Evolutionary conservation across 306 rosid genomes (phyloP).

Genomic region (Datisca glomerata): DNA sequence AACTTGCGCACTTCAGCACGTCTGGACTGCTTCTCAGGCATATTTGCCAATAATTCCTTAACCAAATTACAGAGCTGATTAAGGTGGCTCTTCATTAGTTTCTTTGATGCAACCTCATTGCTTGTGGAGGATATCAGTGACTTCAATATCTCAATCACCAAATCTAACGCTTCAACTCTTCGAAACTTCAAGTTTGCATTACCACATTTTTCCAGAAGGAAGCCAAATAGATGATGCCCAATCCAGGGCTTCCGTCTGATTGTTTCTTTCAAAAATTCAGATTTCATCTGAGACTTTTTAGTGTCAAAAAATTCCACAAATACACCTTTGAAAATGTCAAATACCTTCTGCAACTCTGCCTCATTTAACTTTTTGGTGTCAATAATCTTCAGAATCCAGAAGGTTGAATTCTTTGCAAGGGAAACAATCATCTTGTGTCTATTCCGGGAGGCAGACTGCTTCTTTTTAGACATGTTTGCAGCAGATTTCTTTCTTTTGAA

Average conservation of each 20-base stretch:
- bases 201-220: no score
- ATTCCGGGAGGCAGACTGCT: conserved; percentile 53
- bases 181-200: no score
- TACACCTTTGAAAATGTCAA: conserved; percentile 41
- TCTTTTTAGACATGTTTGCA: conserved; percentile 34
- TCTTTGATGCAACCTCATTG: no score
- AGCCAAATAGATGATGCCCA: conserved; percentile 53
- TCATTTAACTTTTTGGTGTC: conserved; percentile 51
- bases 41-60: conserved; percentile 48
- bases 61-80: conserved; percentile 34
- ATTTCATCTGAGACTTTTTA: conserved; percentile 73
- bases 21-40: conserved; percentile 61
- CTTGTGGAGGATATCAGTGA: no score
- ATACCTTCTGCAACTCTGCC: conserved; percentile 40
- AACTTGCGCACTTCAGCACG: conserved; percentile 56
- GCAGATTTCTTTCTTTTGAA: conserved; percentile 55
- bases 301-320: conserved; percentile 46
- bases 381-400: conserved; percentile 71
- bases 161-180: conserved; percentile 66
- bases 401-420: conserved; percentile 70
- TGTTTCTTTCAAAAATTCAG: conserved; percentile 67
- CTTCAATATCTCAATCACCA: conserved; percentile 53
- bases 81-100: conserved; percentile 36
- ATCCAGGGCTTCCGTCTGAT: conserved; percentile 68
- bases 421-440: conserved; percentile 59